Conservation (phyloP, 2,329 filamentous ascomycete genomes). For the Cladosporium phlei region DNA sequence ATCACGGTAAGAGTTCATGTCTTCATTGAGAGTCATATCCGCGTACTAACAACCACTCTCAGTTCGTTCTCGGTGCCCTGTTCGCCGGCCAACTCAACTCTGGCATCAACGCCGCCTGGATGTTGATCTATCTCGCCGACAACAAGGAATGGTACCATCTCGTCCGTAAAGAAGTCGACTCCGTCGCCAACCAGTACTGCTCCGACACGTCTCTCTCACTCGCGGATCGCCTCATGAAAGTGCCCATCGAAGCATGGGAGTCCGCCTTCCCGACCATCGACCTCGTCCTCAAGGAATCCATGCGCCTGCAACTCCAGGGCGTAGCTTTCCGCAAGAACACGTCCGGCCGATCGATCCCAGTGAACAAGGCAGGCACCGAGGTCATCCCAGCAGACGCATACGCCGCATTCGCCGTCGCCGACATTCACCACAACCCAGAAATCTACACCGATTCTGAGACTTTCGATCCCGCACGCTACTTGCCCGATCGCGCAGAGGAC, state of each 20-base stretch:
- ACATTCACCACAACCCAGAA: slow-evolving; percentile 46
- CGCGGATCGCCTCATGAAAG: slow-evolving; percentile 36
- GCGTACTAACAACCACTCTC: not conserved
- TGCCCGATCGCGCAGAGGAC: slow-evolving; percentile 46
- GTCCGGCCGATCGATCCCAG: slow-evolving; percentile 41
- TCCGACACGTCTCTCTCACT: slow-evolving; percentile 32
- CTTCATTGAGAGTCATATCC: not conserved
- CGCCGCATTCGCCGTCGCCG: slow-evolving; percentile 44
- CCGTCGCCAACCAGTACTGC: slow-evolving; percentile 40
- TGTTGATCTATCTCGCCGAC: slow-evolving; percentile 48
- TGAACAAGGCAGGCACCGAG: slow-evolving; percentile 40
- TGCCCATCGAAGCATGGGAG: slow-evolving; percentile 54
- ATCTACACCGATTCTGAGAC: slow-evolving; percentile 46
- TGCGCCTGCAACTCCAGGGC: slow-evolving; percentile 48
- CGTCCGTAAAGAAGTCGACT: slow-evolving; percentile 46
- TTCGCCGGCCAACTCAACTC: slow-evolving; percentile 57
- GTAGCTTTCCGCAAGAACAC: slow-evolving; percentile 50
- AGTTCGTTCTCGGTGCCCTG: slow-evolving; percentile 51
- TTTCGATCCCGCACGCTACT: slow-evolving; percentile 50
- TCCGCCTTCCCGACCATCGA: slow-evolving; percentile 50
- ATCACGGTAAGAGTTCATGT: slow-evolving; percentile 32
- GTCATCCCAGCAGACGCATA: slow-evolving; percentile 48
- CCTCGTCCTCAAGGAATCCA: slow-evolving; percentile 50
- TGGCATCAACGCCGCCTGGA: slow-evolving; percentile 52
- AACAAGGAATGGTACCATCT: slow-evolving; percentile 43